Evolutionary conservation across 192 early-diverging fungal genomes (phyloP).

Genomic region (Mortierella claussenii): DNA sequence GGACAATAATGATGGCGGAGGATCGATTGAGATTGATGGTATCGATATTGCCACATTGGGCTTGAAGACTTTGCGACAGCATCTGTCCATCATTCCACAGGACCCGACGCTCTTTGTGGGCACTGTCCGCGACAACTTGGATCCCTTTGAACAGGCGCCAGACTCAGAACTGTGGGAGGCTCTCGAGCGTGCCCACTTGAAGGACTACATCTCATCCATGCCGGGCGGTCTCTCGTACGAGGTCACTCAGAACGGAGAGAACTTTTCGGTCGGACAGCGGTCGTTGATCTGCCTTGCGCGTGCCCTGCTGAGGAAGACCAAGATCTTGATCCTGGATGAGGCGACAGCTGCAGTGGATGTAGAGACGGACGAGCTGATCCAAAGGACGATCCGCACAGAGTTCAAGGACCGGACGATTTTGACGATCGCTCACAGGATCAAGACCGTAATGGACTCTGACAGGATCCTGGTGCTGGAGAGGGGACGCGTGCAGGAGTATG

Average conservation of each 20-base stretch:
- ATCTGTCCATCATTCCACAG: conserved; percentile 84
- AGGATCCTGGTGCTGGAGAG: conserved; percentile 70
- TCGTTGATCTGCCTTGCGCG: conserved; percentile 78
- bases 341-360: conserved; percentile 77
- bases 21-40: conserved; percentile 70
- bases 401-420: conserved; percentile 84
- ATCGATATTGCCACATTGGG: conserved; percentile 62
- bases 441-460: conserved; percentile 88
- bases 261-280: conserved; percentile 86
- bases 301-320: conserved; percentile 73
- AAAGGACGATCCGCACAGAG: conserved; percentile 80
- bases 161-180: conserved; percentile 74
- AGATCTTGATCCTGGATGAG: conserved; percentile 57
- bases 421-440: conserved; percentile 91
- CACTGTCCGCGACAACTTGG: conserved; percentile 64
- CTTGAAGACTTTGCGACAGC: conserved; percentile 61
- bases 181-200: conserved; percentile 73
- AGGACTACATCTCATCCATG: conserved; percentile 67
- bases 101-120: conserved; percentile 77
- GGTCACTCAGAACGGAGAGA: conserved; percentile 81
- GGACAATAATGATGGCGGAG: conserved; percentile 24
- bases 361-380: conserved; percentile 85
- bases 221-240: conserved; percentile 71
- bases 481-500: conserved; percentile 60
- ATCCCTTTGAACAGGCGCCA: conserved; percentile 58